Conservation (phyloP, 2,329 filamentous ascomycete species). For the Teratosphaeria zuluensis region DNA sequence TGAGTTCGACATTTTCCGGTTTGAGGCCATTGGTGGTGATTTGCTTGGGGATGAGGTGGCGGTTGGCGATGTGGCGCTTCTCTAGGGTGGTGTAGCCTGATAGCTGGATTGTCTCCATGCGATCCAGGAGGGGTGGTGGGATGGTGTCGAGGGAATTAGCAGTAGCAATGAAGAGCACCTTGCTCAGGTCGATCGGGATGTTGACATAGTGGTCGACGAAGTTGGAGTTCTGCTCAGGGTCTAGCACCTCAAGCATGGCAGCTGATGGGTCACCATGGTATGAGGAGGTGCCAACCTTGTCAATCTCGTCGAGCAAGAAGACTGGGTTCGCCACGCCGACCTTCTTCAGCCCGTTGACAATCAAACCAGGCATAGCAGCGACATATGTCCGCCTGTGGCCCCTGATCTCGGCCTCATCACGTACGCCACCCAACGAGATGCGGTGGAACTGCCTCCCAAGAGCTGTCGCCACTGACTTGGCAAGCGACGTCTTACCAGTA, state of each 20-base stretch:
- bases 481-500: slow-evolving; percentile 90
- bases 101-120: slow-evolving; percentile 92
- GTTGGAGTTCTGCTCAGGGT: slow-evolving; percentile 91
- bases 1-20: slow-evolving; percentile 64
- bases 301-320: slow-evolving; percentile 92
- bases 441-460: slow-evolving; percentile 93
- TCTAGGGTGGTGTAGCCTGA: slow-evolving; percentile 95
- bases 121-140: slow-evolving; percentile 81
- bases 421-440: slow-evolving; percentile 88
- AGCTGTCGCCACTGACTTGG: slow-evolving; percentile 83
- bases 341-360: slow-evolving; percentile 90
- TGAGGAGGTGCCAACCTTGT: slow-evolving; percentile 86
- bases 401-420: slow-evolving; percentile 93
- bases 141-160: slow-evolving; percentile 94
- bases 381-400: slow-evolving; percentile 94
- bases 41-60: slow-evolving; percentile 94
- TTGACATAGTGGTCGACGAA: slow-evolving; percentile 96
- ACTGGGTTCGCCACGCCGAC: slow-evolving; percentile 93
- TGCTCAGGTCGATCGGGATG: slow-evolving; percentile 89
- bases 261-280: slow-evolving; percentile 93
- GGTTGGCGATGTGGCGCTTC: slow-evolving; percentile 87
- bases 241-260: slow-evolving; percentile 94
- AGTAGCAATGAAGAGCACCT: slow-evolving; percentile 94
- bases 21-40: slow-evolving; percentile 79
- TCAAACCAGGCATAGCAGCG: slow-evolving; percentile 93